Percentiles rank a stretch among this genome's conserved stretches.
Conservation (phyloP, 805 yeast genomes). For the Millerozyma acaciae region DNA sequence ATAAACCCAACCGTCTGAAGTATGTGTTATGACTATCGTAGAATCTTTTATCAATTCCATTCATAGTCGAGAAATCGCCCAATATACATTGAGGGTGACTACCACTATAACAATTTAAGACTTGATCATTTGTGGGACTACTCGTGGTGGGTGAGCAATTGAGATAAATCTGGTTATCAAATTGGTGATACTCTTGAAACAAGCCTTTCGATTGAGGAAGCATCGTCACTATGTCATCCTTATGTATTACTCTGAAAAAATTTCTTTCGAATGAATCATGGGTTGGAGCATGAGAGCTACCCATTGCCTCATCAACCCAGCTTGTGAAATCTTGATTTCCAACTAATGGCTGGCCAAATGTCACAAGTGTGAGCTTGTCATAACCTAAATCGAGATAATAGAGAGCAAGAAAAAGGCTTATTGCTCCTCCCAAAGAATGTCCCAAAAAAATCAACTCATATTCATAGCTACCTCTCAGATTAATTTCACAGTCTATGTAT, state of each 20-base stretch:
- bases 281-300: conserved; percentile 18
- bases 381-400: conserved; percentile 34
- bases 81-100: conserved; percentile 26
- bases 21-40: conserved; percentile 34
- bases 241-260: conserved; percentile 23
- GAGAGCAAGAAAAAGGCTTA: conserved; percentile 33
- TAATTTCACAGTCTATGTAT: conserved; percentile 19
- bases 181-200: conserved; percentile 25
- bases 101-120: conserved; percentile 30
- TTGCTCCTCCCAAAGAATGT: conserved; percentile 41
- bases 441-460: conserved; percentile 25
- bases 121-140: conserved; percentile 23
- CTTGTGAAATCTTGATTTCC: conserved; percentile 36
- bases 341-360: conserved; percentile 44
- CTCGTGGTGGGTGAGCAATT: conserved; percentile 25
- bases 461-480: conserved; percentile 12
- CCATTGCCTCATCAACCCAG: conserved; percentile 34
- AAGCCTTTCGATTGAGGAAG: conserved; percentile 23
- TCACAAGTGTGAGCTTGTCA: conserved; percentile 27
- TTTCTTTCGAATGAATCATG: conserved; percentile 19
- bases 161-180: conserved; percentile 36
- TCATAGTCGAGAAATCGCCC: conserved; percentile 20
- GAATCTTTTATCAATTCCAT: conserved; percentile 13
- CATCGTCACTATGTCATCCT: conserved; percentile 22
- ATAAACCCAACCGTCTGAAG: conserved; percentile 34